Base-by-base conservation (phyloP, 768 basidiomycete genomes). In the Leccinum variicolor region DNA sequence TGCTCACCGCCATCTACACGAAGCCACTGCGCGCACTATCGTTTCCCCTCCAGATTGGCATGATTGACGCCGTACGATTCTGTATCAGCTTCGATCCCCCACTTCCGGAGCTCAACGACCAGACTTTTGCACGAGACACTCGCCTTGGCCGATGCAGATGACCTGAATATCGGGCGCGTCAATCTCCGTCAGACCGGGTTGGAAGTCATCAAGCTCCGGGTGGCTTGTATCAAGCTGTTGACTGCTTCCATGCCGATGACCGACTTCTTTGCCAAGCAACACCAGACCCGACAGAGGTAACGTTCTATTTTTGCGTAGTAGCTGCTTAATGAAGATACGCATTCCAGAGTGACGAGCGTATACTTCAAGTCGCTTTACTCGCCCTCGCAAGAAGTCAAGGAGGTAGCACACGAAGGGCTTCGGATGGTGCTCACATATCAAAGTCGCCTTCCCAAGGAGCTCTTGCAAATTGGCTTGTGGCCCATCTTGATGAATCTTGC, bases 401-500 rank as follows among this genome's bases (percentile, higher is more conserved):
- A 94, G 62, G 94, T 94, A 8, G 94, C 97, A 0, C 94, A 98
- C 62, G 92, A 97, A 60, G 93, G 94, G 26, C 82, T 98, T 39
- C 82, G 88, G 58, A 88, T 90, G 77, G 93, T 98, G 10, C 78
- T 98, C 36, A 84, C 84, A 4, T 89, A 94, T 66, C 95, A 98
- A 70, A 87, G 85, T 58, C 87, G 96, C 53, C 79, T 99, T 50
- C 97, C 97, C 0, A 95, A 94, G 69, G 97, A 98, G 61, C 81
- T 98, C 41, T n/a, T n/a, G n/a, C n/a, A n/a, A n/a, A n/a, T n/a
- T n/a, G n/a, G n/a, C n/a, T n/a, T n/a, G n/a, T n/a, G n/a, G n/a
- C n/a, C 97, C 0, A 98, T 99, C 62, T 74, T 98, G 56, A 97
- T 98, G 89, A 98, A 98, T 68, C 84, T 99, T 25, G 94, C 95